Evolutionary conservation across 2,329 filamentous ascomycete genomes (phyloP).

Genomic region (Fusarium nelsonii): DNA sequence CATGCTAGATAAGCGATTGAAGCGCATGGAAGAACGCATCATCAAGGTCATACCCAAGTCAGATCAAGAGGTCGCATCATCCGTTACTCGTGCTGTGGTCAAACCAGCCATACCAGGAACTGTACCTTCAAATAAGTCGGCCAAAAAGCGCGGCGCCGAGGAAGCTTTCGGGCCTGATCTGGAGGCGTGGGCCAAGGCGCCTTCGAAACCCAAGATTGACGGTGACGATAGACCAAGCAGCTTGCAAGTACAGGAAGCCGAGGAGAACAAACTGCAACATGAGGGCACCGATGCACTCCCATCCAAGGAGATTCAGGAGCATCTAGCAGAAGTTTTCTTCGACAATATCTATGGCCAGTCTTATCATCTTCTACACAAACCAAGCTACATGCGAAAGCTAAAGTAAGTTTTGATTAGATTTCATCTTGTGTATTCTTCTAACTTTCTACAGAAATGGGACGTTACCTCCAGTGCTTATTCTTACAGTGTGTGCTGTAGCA

Average conservation of each 20-base stretch:
- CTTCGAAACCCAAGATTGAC: conserved; percentile 63
- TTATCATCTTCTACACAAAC: conserved; percentile 94
- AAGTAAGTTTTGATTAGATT: conserved; percentile 62
- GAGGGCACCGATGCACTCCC: conserved; percentile 89
- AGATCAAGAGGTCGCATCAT: conserved; percentile 75
- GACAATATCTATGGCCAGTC: conserved; percentile 96
- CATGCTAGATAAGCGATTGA: conserved; percentile 95
- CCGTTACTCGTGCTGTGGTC: conserved; percentile 83
- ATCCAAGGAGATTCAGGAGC: conserved; percentile 88
- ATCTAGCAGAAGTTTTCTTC: conserved; percentile 94
- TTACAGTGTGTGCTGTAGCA: conserved; percentile 96
- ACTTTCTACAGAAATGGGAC: conserved; percentile 59
- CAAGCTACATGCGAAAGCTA: conserved; percentile 93
- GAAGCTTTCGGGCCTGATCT: conserved; percentile 88
- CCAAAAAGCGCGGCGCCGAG: conserved; percentile 85
- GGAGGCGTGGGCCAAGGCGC: conserved; percentile 80
- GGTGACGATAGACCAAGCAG: conserved; percentile 60
- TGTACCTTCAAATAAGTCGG: conserved; percentile 58
- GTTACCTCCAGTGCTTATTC: conserved; percentile 87
- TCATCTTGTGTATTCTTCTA: neutral
- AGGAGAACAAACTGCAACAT: conserved; percentile 80
- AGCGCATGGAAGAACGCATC: conserved; percentile 97
- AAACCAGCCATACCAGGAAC: conserved; percentile 78
- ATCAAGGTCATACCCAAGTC: conserved; percentile 95
- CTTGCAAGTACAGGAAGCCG: conserved; percentile 71